phyloP scores from a whole-genome alignment of 2,329 filamentous ascomycete species.

The Aplosporella prunicola region DNA sequence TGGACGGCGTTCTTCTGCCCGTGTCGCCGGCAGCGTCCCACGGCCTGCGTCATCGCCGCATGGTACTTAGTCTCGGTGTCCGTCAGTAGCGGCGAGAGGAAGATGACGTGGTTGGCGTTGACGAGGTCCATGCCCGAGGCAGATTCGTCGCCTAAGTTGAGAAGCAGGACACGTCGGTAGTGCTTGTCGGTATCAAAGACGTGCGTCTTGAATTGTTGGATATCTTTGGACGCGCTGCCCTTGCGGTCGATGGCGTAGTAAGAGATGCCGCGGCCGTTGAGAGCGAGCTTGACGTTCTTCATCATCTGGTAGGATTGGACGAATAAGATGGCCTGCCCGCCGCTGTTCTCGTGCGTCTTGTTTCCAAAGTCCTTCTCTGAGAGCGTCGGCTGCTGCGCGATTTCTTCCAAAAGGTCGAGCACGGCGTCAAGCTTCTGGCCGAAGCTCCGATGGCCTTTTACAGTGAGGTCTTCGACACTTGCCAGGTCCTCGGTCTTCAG shows the following conservation, averaged over 20 bases:
- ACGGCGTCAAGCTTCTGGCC: constrained; percentile 43
- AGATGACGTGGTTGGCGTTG: constrained; percentile 55
- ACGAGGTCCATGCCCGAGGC: constrained; percentile 53
- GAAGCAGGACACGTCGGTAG: constrained; percentile 44
- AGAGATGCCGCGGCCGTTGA: constrained; percentile 22
- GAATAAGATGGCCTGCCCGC: constrained; percentile 48
- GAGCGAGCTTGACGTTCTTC: constrained; percentile 25
- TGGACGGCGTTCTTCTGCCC: constrained; percentile 49
- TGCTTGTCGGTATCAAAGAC: no score
- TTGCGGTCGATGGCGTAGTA: constrained; percentile 30
- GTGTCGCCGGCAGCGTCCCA: constrained; percentile 50
- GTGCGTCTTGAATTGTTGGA: no score
- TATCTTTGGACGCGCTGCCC: no score
- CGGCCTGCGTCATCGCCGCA: constrained; percentile 52
- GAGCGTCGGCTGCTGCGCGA: constrained; percentile 19
- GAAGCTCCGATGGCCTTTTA: no score
- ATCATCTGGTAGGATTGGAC: constrained; percentile 43
- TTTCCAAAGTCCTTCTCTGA: no score
- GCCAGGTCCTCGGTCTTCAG: constrained; percentile 17
- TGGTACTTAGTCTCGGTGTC: constrained; percentile 46
- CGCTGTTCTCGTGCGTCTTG: no score
- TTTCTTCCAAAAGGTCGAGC: constrained; percentile 34
- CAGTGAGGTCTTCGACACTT: constrained; percentile 10
- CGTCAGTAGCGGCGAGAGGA: constrained; percentile 47
- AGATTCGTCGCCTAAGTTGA: constrained; percentile 48